Evolutionary conservation across 2,329 filamentous ascomycete species (phyloP), one percentile per base, ranked within the genome.

Genomic region (Grosmannia huntii): DNA sequence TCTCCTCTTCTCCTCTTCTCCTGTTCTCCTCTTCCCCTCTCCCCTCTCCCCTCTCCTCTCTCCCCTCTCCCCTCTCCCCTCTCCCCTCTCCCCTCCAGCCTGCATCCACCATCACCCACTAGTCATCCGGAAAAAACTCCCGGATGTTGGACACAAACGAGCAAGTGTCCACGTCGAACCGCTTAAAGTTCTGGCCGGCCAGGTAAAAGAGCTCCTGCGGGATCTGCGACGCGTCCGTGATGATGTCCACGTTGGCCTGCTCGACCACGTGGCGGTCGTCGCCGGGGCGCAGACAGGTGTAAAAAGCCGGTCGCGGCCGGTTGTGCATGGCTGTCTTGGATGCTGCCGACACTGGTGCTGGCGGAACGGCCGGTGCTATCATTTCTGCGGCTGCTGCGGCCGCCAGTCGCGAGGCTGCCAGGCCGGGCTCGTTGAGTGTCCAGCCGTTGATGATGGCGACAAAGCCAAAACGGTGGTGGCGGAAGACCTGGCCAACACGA

Each of bases 91-190:
- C n/a, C n/a, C n/a, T n/a, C n/a, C n/a, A n/a, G n/a, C 41, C 4
- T 21, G 19, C 21, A 14, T n/a, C 27, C n/a, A n/a, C n/a, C n/a
- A n/a, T n/a, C n/a, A n/a, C n/a, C n/a, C n/a, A n/a, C n/a, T 64
- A 96, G 71, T 95, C 89, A 67, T 96, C 87, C 0, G 92, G 92
- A 70, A 90, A 96, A 66, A 91, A 84, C 65, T 95, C 89, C 64
- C 73, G 72, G 36, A 81, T 67, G 69, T 96, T 97, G 65, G 90
- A 95, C 36, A 96, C 78, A 72, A 97, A 99, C 4, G 72, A 76
- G 63, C 82, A 82, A 0, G 72, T 76, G 38, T 73, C 74, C 5
- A 69, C 67, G 70, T 96, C 89, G 77, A 90, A 97, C 49, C 90
- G 78, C 70, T 89, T 95, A 70, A 99, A 97, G 70, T 89, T 89